Percentiles rank a stretch among this genome's conserved stretches.
phyloP scores from a whole-genome alignment of 2,329 filamentous ascomycete genomes.

The Elsinoe fawcettii region DNA sequence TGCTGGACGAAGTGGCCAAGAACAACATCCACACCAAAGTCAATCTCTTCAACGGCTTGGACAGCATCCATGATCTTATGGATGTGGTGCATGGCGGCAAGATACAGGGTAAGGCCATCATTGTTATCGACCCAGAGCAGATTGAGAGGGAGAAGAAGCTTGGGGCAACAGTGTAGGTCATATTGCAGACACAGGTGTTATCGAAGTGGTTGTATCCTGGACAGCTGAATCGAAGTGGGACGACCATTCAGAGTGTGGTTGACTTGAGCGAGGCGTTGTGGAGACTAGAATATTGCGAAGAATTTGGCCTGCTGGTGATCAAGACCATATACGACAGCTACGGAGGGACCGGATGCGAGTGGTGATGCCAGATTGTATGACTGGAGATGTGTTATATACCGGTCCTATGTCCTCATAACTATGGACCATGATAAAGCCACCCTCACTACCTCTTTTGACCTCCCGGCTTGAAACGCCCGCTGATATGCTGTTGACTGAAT shows the following conservation, averaged over 20 bases:
- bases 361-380: conserved; percentile 4
- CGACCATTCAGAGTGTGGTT: no score
- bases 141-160: conserved; percentile 38
- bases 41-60: conserved; percentile 46
- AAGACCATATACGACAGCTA: not conserved
- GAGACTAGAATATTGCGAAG: no score
- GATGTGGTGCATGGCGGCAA: conserved; percentile 45
- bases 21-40: conserved; percentile 43
- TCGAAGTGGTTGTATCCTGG: not conserved
- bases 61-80: conserved; percentile 45
- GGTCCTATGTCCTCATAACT: not conserved
- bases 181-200: no score
- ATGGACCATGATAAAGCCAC: not conserved
- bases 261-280: not conserved
- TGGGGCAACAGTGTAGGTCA: conserved; percentile 28
- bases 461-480: not conserved
- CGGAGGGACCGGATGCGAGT: not conserved
- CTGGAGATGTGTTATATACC: conserved; percentile 12
- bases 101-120: conserved; percentile 49
- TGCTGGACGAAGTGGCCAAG: conserved; percentile 30
- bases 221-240: not conserved
- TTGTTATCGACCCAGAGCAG: conserved; percentile 45
- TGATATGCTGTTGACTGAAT: not conserved
- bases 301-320: not conserved
- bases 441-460: not conserved